A percentile compares a stretch with the other conserved stretches of the same genome.
Evolutionary conservation across 2,329 filamentous ascomycete species (phyloP).

Genomic region (Exophiala bonariae): DNA sequence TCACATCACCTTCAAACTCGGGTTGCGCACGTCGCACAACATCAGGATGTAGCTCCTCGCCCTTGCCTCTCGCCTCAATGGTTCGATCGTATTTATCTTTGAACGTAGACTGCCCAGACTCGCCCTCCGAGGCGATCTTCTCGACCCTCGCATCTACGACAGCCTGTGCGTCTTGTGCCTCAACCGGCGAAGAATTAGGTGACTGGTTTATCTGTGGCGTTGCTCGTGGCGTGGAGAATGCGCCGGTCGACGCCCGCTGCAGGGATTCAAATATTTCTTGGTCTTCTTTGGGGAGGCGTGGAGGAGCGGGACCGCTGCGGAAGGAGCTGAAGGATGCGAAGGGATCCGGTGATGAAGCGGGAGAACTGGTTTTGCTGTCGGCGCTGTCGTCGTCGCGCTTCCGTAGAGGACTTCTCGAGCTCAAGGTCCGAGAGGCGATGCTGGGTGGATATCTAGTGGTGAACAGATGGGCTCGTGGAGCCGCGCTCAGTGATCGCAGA

Average conservation of each 20-base stretch:
- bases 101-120: slow-evolving; percentile 5
- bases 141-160: slow-evolving; percentile 25
- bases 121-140: slow-evolving; percentile 8
- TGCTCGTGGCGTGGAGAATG: slow-evolving; percentile 65
- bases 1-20: slow-evolving; percentile 89
- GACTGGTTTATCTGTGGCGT: slow-evolving; percentile 48
- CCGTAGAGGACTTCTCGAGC: background rate
- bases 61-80: slow-evolving; percentile 57
- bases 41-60: slow-evolving; percentile 69
- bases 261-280: slow-evolving; percentile 89
- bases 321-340: slow-evolving; percentile 5
- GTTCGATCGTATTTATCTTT: slow-evolving; percentile 36
- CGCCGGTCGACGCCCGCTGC: slow-evolving; percentile 74
- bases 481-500: slow-evolving; percentile 6
- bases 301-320: slow-evolving; percentile 63
- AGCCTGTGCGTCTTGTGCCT: slow-evolving; percentile 22
- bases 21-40: slow-evolving; percentile 75
- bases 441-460: slow-evolving; percentile 13
- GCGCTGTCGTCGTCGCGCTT: background rate
- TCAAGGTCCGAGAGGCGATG: background rate
- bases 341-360: background rate
- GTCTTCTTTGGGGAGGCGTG: slow-evolving; percentile 81
- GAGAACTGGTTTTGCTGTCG: background rate
- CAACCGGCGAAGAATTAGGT: slow-evolving; percentile 37
- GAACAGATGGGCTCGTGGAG: slow-evolving; percentile 19